Percentiles rank a stretch among this genome's conserved stretches.
Evolutionary conservation across 805 yeast genomes (phyloP).

Genomic region (Kluyveromyces lactis): DNA sequence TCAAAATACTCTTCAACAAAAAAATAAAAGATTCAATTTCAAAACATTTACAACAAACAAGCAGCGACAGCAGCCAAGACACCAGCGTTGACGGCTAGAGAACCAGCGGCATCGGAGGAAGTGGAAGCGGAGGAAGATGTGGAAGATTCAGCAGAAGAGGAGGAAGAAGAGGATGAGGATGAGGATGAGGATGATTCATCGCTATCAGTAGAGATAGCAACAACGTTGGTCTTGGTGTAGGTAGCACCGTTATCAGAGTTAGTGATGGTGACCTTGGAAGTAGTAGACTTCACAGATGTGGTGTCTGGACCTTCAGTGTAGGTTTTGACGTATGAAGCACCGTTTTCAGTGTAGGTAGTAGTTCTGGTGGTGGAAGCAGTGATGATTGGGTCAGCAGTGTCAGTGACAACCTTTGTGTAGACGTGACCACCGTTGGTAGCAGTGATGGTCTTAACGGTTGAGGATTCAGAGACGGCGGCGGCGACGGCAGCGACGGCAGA

Average conservation of each 20-base stretch:
- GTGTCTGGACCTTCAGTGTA: conserved; percentile 8
- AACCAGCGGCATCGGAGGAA: too few relatives aligned
- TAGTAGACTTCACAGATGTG: conserved; percentile 3
- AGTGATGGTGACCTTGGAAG: conserved; percentile 3
- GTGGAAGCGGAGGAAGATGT: too few relatives aligned
- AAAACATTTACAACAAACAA: too few relatives aligned
- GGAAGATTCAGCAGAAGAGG: too few relatives aligned
- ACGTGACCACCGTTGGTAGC: conserved; percentile 7
- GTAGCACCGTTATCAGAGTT: conserved; percentile 3
- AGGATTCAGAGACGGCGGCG: neutral
- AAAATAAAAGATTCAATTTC: too few relatives aligned
- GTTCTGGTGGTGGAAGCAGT: conserved; percentile 8
- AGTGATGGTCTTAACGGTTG: conserved; percentile 7
- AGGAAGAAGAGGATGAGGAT: too few relatives aligned
- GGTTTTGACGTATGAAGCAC: conserved; percentile 6
- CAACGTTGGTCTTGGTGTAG: conserved; percentile 6
- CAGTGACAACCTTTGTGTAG: conserved; percentile 8
- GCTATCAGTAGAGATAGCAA: too few relatives aligned
- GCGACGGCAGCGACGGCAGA: conserved; percentile 4
- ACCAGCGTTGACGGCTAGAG: too few relatives aligned
- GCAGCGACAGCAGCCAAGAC: too few relatives aligned
- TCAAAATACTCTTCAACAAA: too few relatives aligned
- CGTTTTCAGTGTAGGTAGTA: conserved; percentile 5
- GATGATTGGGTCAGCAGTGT: conserved; percentile 7
- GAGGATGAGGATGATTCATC: too few relatives aligned